Evolutionary conservation across 2,329 filamentous ascomycete species (phyloP).

Genomic region (Pestalotiopsis sp.): DNA sequence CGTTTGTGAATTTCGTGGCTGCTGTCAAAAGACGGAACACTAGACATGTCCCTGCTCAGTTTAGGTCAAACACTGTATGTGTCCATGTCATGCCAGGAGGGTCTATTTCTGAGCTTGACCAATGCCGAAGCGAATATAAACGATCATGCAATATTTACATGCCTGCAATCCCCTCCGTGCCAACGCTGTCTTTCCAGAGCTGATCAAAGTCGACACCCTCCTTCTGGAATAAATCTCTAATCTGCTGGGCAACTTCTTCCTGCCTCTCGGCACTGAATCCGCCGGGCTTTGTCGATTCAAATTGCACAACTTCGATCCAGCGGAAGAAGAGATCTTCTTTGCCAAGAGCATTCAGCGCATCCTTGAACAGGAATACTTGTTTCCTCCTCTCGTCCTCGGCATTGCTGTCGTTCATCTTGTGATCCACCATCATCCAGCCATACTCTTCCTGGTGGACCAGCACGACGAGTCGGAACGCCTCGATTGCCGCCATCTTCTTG

Average conservation of each 20-base stretch:
- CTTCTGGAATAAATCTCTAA: conserved; percentile 72
- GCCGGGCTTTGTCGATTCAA: conserved; percentile 76
- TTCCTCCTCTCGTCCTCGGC: conserved; percentile 66
- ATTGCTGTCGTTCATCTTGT: conserved; percentile 45
- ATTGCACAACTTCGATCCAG: conserved; percentile 93
- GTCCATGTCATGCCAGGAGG: too few species aligned
- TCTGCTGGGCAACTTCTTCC: conserved; percentile 70
- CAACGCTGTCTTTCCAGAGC: conserved; percentile 70
- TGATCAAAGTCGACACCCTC: conserved; percentile 81
- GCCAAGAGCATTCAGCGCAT: conserved; percentile 71
- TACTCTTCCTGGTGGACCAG: conserved; percentile 67
- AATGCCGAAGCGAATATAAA: background rate
- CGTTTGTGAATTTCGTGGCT: too few species aligned
- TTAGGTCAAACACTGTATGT: too few species aligned
- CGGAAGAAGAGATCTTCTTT: conserved; percentile 90
- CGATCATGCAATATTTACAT: background rate
- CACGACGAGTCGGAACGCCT: conserved; percentile 73
- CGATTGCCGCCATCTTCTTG: conserved; percentile 56
- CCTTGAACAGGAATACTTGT: conserved; percentile 80
- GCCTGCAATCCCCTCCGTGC: conserved; percentile 23
- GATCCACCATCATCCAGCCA: conserved; percentile 72
- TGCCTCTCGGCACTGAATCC: conserved; percentile 79
- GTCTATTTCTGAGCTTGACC: too few species aligned
- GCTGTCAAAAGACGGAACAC: too few species aligned
- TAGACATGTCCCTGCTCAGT: too few species aligned